phyloP scores from a whole-genome alignment of 1,284 basidiomycete genomes.

The Inonotus obliquus region DNA sequence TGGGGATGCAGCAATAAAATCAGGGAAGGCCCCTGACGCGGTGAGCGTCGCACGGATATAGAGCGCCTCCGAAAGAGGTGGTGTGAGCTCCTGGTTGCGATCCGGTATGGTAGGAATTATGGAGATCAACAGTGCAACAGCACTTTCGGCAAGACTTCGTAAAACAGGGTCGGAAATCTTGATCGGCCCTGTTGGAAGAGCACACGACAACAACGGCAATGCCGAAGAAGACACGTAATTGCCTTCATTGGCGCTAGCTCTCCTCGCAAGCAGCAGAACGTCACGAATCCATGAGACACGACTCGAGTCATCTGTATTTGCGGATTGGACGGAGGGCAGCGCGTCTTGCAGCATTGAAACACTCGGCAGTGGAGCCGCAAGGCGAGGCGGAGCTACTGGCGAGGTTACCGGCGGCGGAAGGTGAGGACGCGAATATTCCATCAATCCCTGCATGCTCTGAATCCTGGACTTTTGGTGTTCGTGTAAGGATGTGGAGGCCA shows the following conservation, averaged over 20 bases:
- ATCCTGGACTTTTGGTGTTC: not conserved
- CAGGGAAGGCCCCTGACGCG: conserved; percentile 63
- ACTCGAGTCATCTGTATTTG: conserved; percentile 48
- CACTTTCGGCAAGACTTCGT: conserved; percentile 57
- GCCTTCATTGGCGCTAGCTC: conserved; percentile 30
- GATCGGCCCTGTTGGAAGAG: conserved; percentile 40
- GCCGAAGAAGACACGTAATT: conserved; percentile 29
- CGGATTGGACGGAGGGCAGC: conserved; percentile 42
- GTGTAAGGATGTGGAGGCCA: not conserved
- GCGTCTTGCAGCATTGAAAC: conserved; percentile 47
- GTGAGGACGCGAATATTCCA: conserved; percentile 20
- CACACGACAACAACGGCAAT: not conserved
- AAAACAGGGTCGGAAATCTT: conserved; percentile 61
- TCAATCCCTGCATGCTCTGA: not conserved
- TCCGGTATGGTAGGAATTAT: conserved; percentile 30
- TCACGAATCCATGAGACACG: conserved; percentile 78
- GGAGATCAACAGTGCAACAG: conserved; percentile 57
- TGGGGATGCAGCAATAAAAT: conserved; percentile 59
- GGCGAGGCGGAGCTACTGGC: conserved; percentile 35
- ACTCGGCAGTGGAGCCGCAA: conserved; percentile 62
- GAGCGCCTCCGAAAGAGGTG: conserved; percentile 45
- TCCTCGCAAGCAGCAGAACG: conserved; percentile 75
- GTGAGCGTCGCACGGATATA: conserved; percentile 72
- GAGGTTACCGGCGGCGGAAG: conserved; percentile 23
- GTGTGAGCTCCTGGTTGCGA: conserved; percentile 31